These are phyloP conservation scores for barrel medic (Medicago truncatula) DNA, from an alignment of 306 rosid genomes.

Conservation along the genomic window DNA sequence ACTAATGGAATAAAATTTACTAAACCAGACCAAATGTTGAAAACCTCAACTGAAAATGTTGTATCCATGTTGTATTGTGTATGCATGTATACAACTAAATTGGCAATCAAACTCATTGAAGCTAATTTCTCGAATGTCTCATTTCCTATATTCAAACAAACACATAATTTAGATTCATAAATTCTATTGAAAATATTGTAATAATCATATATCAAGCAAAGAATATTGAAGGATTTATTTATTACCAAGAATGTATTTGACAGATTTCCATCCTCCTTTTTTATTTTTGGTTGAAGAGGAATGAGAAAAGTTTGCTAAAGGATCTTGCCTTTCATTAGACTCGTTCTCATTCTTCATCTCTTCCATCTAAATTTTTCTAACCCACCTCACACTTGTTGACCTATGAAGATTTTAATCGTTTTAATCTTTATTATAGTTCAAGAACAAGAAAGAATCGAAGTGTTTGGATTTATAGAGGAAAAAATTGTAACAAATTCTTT, in stretches of 20 bases:
- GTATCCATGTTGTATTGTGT: constrained; percentile 62
- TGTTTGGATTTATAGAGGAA: constrained; percentile 41
- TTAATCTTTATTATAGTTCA: neutral
- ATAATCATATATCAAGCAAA: neutral
- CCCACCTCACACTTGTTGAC: neutral
- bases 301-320: neutral
- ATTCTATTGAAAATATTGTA: neutral
- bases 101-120: constrained; percentile 66
- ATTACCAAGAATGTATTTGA: constrained; percentile 54
- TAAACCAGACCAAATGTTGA: constrained; percentile 63
- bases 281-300: constrained; percentile 33
- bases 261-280: constrained; percentile 63
- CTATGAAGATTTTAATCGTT: neutral
- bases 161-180: neutral
- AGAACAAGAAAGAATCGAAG: constrained; percentile 39
- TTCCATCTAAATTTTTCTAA: neutral
- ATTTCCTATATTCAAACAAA: constrained; percentile 48
- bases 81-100: constrained; percentile 59
- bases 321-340: constrained; percentile 29
- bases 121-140: constrained; percentile 83
- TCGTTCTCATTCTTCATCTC: constrained; percentile 27
- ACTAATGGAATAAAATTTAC: constrained; percentile 60
- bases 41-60: constrained; percentile 53
- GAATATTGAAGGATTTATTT: constrained; percentile 19
- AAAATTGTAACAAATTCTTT: too few species aligned